Conservation (phyloP, 371 early-diverging fungal species). For the Rozella allomycis region DNA sequence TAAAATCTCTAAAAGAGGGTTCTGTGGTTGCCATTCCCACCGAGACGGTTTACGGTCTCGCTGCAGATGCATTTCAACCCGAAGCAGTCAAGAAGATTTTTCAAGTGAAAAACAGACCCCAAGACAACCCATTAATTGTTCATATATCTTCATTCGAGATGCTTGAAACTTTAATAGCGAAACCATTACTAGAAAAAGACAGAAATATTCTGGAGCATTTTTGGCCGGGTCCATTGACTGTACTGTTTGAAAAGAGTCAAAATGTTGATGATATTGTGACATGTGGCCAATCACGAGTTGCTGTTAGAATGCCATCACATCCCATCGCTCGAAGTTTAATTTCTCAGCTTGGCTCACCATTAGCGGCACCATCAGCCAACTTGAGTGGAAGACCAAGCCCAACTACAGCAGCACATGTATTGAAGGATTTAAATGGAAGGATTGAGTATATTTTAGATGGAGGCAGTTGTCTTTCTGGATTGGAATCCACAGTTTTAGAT, state of each 20-base stretch:
- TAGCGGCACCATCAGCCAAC: slow-evolving; percentile 99
- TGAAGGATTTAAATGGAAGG: slow-evolving; percentile 57
- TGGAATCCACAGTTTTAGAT: slow-evolving; percentile 93
- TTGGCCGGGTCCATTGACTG: slow-evolving; percentile 98
- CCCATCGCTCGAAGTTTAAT: slow-evolving; percentile 80
- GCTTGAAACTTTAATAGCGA: slow-evolving; percentile 44
- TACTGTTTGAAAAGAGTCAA: slow-evolving; percentile 56
- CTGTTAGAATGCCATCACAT: slow-evolving; percentile 83
- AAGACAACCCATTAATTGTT: slow-evolving; percentile 96
- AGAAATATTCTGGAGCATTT: slow-evolving; percentile 27
- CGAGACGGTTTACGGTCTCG: slow-evolving; percentile 98
- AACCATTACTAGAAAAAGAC: slow-evolving; percentile 9
- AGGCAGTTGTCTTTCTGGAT: slow-evolving; percentile 72
- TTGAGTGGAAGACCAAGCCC: slow-evolving; percentile 90
- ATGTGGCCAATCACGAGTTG: slow-evolving; percentile 63
- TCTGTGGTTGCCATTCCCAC: slow-evolving; percentile 88
- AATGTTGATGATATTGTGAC: slow-evolving; percentile 53
- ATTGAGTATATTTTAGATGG: slow-evolving; percentile 81
- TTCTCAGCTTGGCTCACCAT: slow-evolving; percentile 57
- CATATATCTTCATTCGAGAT: slow-evolving; percentile 81
- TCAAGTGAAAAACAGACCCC: slow-evolving; percentile 78
- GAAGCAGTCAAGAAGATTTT: slow-evolving; percentile 63
- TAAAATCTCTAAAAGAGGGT: slow-evolving; percentile 8
- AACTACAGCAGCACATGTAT: slow-evolving; percentile 76
- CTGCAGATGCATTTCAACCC: slow-evolving; percentile 60